Evolutionary conservation across 768 basidiomycete genomes (phyloP).

Genomic region (Psilocybe cubensis): DNA sequence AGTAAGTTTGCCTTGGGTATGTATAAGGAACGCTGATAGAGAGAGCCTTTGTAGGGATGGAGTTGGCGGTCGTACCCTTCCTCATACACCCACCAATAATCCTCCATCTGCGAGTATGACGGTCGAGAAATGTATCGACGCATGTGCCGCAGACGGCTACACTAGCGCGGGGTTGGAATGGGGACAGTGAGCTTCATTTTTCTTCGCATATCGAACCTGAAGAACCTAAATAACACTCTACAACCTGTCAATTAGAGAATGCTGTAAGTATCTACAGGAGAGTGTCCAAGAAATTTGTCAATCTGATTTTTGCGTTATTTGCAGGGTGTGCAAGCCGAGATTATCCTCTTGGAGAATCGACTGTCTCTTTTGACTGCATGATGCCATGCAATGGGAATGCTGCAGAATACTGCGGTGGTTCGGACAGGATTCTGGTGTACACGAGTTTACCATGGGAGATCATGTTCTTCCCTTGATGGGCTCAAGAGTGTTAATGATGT

Average conservation of each 20-base stretch:
- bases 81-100: conserved; percentile 1
- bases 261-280: conserved; percentile 2
- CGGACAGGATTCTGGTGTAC: conserved; percentile 10
- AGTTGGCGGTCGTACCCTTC: conserved; percentile 9
- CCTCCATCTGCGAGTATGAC: conserved; percentile 16
- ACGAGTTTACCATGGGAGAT: conserved; percentile 3
- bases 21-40: not conserved
- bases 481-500: not conserved
- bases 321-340: conserved; percentile 9
- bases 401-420: conserved; percentile 8
- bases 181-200: conserved; percentile 12
- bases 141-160: conserved; percentile 10
- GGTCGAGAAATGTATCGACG: conserved; percentile 15
- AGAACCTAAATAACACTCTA: not conserved
- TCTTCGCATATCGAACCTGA: too few relatives aligned
- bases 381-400: conserved; percentile 14
- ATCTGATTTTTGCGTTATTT: not conserved
- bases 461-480: not conserved
- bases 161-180: conserved; percentile 15
- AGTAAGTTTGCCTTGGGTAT: not conserved
- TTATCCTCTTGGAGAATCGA: conserved; percentile 12
- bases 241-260: not conserved
- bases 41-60: not conserved
- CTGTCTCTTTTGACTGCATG: conserved; percentile 1
- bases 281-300: not conserved